Evolutionary conservation across 2,329 filamentous ascomycete species (phyloP), one percentile per base, ranked within the genome.

Genomic region (Colletotrichum karsti): DNA sequence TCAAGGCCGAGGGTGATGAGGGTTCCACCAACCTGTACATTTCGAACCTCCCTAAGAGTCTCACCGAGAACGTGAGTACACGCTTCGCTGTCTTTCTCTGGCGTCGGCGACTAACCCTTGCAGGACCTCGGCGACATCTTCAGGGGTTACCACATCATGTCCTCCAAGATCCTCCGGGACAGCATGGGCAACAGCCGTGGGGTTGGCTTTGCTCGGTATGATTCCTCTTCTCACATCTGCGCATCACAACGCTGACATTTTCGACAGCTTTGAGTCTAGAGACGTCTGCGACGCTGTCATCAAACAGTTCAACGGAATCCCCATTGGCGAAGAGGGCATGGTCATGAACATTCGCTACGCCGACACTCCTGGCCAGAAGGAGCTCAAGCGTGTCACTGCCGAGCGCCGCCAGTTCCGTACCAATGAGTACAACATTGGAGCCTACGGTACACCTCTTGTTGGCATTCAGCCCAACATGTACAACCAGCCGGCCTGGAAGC

Each of bases 1-100:
- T 99, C 74, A 98, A 99, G 87, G 95, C 96, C 50, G 93, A 98
- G 76, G 92, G 95, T 63, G 95, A 99, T 76, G 93, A 92, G 58
- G 77, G 81, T 44, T 98, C 97, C 51, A 98, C 96, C 72, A 99
- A 99, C 78, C 88, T 99, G 71, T 99, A 99, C 81, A 95, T 98
- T 70, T 99, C 97, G 28, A 99, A 98, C 81, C 88, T 99, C 48
- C 96, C 96, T 37, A 95, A 95, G 81, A 90, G 91, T 70, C 90
- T 97, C 87, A 97, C 93, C 58, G 97, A 99, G 84, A 91, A 93
- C 74, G 94, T 95, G 80, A 78, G 91, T 84, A 20, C 41, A 3
- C n/a, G 4, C 7, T 7, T 10, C 7, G 13, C n/a, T 24, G 30
- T 20, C 22, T 20, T 10, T 13, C 28, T 37, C 55, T 28, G 18